Conservation (phyloP, 2,329 filamentous ascomycete species). For the Metarhizium robertsii region DNA sequence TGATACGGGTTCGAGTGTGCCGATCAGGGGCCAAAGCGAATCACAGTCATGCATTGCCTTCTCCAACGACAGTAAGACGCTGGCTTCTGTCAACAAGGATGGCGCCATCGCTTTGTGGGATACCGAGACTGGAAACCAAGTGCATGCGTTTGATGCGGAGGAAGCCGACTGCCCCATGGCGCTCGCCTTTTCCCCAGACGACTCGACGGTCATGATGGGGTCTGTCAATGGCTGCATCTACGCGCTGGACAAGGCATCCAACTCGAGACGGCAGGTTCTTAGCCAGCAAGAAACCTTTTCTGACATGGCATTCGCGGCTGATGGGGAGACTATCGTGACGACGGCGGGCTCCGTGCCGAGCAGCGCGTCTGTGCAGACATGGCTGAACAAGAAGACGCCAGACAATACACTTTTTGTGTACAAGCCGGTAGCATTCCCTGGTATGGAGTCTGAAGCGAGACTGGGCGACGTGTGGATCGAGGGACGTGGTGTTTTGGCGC, state of each 20-base stretch:
- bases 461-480: conserved; percentile 8
- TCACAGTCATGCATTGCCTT: conserved; percentile 9
- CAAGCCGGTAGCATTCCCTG: conserved; percentile 7
- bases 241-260: conserved; percentile 2
- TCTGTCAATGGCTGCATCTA: conserved; percentile 6
- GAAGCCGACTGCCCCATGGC: conserved; percentile 2
- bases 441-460: conserved; percentile 7
- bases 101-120: conserved; percentile 11
- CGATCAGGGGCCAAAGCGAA: conserved; percentile 11
- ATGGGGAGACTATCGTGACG: conserved; percentile 5
- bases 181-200: conserved; percentile 3
- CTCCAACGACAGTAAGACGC: conserved; percentile 8
- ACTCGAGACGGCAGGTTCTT: conserved; percentile 4
- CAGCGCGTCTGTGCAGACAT: background rate
- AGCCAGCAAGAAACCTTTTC: conserved; percentile 7
- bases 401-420: conserved; percentile 7
- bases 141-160: conserved; percentile 3
- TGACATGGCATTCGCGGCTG: conserved; percentile 4
- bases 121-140: conserved; percentile 1
- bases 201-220: conserved; percentile 5
- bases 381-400: conserved; percentile 4
- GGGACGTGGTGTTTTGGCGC: conserved; percentile 4
- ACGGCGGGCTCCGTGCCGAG: conserved; percentile 5
- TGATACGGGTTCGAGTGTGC: conserved; percentile 4
- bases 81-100: conserved; percentile 9